Conservation (phyloP, 768 basidiomycete genomes). For the Agaricus sinodeliciosus region DNA sequence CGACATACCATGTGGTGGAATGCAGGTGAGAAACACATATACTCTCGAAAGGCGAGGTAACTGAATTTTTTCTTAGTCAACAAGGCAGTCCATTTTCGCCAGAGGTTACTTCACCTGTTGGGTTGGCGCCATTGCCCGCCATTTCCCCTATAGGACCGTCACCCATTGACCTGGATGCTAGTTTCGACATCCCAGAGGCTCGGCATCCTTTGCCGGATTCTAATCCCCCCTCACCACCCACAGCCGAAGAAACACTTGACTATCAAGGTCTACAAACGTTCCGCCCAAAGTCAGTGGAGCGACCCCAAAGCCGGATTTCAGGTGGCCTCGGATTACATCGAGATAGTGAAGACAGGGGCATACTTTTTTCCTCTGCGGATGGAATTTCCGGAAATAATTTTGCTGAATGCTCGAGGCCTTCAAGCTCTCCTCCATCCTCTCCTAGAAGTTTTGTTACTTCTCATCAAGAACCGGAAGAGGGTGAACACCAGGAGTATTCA, state of each 20-base stretch:
- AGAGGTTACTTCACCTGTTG: constrained; percentile 27
- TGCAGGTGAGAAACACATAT: constrained; percentile 16
- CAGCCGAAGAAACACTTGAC: not conserved
- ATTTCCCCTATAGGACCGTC: constrained; percentile 28
- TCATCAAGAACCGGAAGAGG: constrained; percentile 17
- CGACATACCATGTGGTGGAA: constrained; percentile 17
- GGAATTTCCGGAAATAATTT: constrained; percentile 8
- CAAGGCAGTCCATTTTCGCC: constrained; percentile 22
- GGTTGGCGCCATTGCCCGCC: constrained; percentile 24
- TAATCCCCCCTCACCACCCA: constrained; percentile 10
- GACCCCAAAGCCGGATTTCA: not conserved
- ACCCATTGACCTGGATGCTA: constrained; percentile 20
- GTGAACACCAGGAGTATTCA: not conserved
- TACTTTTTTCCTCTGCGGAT: constrained; percentile 14
- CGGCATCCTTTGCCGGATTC: constrained; percentile 25
- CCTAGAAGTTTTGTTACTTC: constrained; percentile 22
- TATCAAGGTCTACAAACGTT: not conserved
- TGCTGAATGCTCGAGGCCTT: not conserved
- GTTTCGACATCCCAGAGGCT: constrained; percentile 24
- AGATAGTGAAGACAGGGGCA: not conserved
- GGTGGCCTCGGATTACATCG: not conserved
- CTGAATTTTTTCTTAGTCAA: constrained; percentile 11
- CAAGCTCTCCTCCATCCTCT: constrained; percentile 16
- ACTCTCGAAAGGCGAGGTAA: not conserved
- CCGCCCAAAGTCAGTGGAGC: not conserved